Conservation (phyloP, 2,329 filamentous ascomycete genomes). For the Aphanocladium album region DNA sequence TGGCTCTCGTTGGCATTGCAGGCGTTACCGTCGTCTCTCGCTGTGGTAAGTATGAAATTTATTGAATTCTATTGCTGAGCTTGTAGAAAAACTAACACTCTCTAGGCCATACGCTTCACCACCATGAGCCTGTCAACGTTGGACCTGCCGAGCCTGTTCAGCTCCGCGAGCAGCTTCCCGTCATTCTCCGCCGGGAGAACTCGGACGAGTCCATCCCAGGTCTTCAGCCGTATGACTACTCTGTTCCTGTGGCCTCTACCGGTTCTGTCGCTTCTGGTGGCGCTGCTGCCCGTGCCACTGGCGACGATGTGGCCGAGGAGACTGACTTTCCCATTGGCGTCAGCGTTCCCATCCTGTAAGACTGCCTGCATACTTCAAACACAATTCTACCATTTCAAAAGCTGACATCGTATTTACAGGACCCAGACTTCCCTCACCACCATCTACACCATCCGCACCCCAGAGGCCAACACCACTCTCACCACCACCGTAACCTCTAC, state of each 20-base stretch:
- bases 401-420: slow-evolving; percentile 18
- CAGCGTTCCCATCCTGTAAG: slow-evolving; percentile 33
- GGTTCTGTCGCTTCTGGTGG: not conserved
- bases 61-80: not conserved
- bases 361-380: too few species aligned
- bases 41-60: slow-evolving; percentile 8
- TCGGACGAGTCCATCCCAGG: not conserved
- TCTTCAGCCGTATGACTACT: slow-evolving; percentile 12
- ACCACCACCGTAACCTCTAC: slow-evolving; percentile 16
- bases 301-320: not conserved
- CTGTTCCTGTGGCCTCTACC: not conserved
- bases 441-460: slow-evolving; percentile 26
- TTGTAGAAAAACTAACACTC: not conserved
- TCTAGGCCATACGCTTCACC: not conserved
- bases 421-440: slow-evolving; percentile 30
- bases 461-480: slow-evolving; percentile 19
- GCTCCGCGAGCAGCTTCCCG: slow-evolving; percentile 5
- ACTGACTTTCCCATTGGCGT: slow-evolving; percentile 13
- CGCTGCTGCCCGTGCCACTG: not conserved
- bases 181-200: slow-evolving; percentile 5
- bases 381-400: too few species aligned
- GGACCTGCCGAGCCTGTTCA: not conserved
- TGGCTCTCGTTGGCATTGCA: slow-evolving; percentile 3
- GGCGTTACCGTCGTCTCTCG: not conserved
- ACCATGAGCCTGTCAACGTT: not conserved